Conservation (phyloP, 176 grass and related monocot species). For the Zizania latifolia region DNA sequence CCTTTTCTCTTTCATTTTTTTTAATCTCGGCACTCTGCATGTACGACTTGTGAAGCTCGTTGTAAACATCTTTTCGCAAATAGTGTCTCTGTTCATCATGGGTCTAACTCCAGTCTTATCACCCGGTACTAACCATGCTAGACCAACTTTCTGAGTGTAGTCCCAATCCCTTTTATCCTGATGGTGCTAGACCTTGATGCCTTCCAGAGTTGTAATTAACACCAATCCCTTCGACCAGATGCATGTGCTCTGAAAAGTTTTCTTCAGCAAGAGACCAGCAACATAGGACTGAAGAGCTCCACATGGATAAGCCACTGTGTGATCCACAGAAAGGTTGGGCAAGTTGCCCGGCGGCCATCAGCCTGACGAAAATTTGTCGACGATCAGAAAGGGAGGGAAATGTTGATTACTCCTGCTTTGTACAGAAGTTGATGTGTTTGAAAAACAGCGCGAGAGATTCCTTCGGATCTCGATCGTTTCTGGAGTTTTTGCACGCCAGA, state of each 20-base stretch:
- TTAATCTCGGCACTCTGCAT: no score
- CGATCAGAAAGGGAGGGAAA: background rate
- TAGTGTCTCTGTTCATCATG: no score
- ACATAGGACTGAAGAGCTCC: background rate
- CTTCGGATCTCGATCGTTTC: conserved; percentile 34
- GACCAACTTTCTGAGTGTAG: no score
- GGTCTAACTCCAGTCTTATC: no score
- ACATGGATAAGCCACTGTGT: background rate
- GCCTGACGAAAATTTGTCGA: background rate
- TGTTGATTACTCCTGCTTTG: conserved; percentile 10
- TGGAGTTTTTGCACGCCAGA: conserved; percentile 29
- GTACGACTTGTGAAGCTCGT: no score
- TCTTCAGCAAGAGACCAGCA: background rate
- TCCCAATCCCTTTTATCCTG: no score
- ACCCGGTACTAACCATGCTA: no score
- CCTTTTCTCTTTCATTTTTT: no score
- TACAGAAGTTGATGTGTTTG: background rate
- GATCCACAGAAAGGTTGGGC: background rate
- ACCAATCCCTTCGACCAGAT: background rate
- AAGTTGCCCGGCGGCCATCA: background rate
- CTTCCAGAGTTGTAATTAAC: background rate
- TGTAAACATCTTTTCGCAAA: no score
- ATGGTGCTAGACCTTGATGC: no score
- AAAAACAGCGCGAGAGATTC: background rate
- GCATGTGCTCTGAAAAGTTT: background rate